These are phyloP conservation scores for Herpetomonas samuelpessoai DNA, from an alignment of 208 protist species.

Conservation along the genomic window DNA sequence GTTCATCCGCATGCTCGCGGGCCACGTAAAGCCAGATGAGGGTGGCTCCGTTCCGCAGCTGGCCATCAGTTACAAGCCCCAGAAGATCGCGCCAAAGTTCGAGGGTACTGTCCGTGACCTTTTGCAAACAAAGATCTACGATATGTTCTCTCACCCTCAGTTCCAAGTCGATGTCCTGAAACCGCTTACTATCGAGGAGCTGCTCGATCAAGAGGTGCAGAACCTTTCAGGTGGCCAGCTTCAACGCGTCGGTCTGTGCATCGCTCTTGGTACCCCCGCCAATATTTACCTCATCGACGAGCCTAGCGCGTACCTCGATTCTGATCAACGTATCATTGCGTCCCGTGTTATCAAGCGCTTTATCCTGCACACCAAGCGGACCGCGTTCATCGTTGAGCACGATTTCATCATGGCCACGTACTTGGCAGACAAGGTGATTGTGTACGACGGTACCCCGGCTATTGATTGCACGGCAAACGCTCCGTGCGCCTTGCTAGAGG, in stretches of 20 bases:
- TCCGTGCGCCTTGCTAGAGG: conserved; percentile 80
- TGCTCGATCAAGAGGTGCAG: conserved; percentile 97
- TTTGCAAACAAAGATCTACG: conserved; percentile 97
- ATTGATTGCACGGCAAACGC: conserved; percentile 93
- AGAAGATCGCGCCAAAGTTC: conserved; percentile 99
- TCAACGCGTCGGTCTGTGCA: conserved; percentile 98
- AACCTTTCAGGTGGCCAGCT: conserved; percentile 99
- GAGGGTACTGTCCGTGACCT: conserved; percentile 95
- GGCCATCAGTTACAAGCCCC: conserved; percentile 99
- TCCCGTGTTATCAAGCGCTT: conserved; percentile 98
- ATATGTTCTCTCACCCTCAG: conserved; percentile 96
- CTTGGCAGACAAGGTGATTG: conserved; percentile 99
- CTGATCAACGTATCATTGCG: conserved; percentile 99
- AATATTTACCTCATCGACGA: conserved; percentile 99
- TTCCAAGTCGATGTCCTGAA: conserved; percentile 99
- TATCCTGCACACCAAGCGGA: conserved; percentile 99
- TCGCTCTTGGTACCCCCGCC: conserved; percentile 98
- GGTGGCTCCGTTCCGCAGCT: conserved; percentile 92
- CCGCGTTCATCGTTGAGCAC: conserved; percentile 99
- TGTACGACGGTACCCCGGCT: conserved; percentile 98
- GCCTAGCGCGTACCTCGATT: conserved; percentile 99
- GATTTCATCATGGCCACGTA: conserved; percentile 99
- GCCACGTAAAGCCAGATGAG: conserved; percentile 91
- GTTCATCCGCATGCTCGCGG: conserved; percentile 98
- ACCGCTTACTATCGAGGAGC: conserved; percentile 97